Evolutionary conservation across 1,284 basidiomycete genomes (phyloP), one percentile per base, ranked within the genome.

Genomic region (Ceratobasidium sp.): DNA sequence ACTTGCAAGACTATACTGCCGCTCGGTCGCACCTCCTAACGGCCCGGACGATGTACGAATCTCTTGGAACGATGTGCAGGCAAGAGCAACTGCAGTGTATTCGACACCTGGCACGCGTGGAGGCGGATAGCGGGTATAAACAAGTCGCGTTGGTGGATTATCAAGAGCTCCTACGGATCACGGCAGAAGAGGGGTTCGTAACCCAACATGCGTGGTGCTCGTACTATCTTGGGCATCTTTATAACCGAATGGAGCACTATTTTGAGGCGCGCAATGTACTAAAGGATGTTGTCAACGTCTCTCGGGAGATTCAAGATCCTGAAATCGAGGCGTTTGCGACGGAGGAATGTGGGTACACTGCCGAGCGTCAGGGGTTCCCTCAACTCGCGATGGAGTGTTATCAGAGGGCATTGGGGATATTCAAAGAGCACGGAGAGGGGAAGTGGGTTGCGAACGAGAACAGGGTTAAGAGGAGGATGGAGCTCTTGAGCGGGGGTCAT

Each of bases 291-390:
- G 44, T 46, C n/a, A 61, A 56, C 38, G 38, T 23, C 0, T 65
- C 73, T 57, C 61, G 50, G 48, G 50, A 64, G 33, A 62, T 74
- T 15, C 42, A 64, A 26, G 26, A 52, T 23, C n/a, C 46, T 7
- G 71, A 74, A 28, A 64, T 74, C 23, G 71, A 74, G 33, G 71
- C 23, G 9, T 74, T 74, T 33, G 71, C 61, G 33, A 64, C 71
- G 2, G 71, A 74, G 59, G 71, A 74, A 23, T 64, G 42, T 50
- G 71, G 71, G 2, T 74, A 74, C 28, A 62, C 71, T 3, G 71
- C 57, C 2, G 59, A 74, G 71, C 48, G 46, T 13, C 42, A 64
- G 33, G 46, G 61, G 9, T 44, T 61, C 28, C 48, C 57, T 52
- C 48, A 52, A n/a, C 57, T 62, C 13, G 71, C 71, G 9, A 61